Percentiles rank a stretch among this genome's conserved stretches.
These are phyloP conservation scores for Paraconiothyrium sp. DNA, from an alignment of 2,329 filamentous ascomycete species.

Conservation along the genomic window DNA sequence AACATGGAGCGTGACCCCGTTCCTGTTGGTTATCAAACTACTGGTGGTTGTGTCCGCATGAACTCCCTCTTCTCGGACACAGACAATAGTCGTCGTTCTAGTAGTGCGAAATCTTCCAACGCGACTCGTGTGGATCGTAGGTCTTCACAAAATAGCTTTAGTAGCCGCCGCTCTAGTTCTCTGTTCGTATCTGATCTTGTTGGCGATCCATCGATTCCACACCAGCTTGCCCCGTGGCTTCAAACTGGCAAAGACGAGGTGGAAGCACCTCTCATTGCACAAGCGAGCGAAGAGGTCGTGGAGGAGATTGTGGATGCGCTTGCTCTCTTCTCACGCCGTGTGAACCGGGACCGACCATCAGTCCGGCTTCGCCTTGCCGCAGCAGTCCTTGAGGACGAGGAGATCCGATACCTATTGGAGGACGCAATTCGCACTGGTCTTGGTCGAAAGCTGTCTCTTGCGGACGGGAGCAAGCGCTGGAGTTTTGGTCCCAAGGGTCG, in stretches of 20 bases:
- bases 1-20: conserved; percentile 4
- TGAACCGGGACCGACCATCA: conserved; percentile 20
- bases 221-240: not conserved
- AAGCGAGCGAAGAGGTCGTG: conserved; percentile 19
- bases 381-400: conserved; percentile 13
- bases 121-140: not conserved
- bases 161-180: conserved; percentile 3
- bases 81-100: not conserved
- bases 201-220: not conserved
- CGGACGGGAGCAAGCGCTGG: conserved; percentile 17
- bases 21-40: not conserved
- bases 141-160: not conserved
- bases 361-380: conserved; percentile 17
- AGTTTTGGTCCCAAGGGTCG: conserved; percentile 18
- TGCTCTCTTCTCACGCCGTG: conserved; percentile 25
- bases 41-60: not conserved
- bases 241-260: not conserved
- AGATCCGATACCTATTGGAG: conserved; percentile 16
- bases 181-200: conserved; percentile 16
- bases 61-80: not conserved
- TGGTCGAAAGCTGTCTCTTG: conserved; percentile 14
- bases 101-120: not conserved
- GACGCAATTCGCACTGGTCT: conserved; percentile 11
- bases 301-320: conserved; percentile 31
- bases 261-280: conserved; percentile 2